Conservation (phyloP, 148 eudicot genomes). For the Agrostemma githago region DNA sequence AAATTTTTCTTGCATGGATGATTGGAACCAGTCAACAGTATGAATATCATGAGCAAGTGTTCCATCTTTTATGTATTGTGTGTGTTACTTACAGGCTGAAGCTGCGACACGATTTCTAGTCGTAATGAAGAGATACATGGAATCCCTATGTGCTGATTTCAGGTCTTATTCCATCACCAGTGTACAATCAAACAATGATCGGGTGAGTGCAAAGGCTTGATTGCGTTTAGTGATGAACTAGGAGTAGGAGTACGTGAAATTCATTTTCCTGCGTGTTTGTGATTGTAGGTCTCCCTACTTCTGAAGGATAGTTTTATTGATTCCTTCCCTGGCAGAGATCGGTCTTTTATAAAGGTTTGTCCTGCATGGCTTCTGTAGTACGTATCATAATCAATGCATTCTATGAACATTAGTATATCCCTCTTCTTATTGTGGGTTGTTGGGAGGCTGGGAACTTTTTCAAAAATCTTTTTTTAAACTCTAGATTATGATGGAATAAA, state of each 20-base stretch:
- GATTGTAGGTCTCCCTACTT: conserved; percentile 77
- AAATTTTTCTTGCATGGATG: no score
- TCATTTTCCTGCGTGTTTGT: conserved; percentile 6
- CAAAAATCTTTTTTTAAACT: not conserved
- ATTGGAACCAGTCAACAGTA: no score
- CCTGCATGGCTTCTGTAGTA: not conserved
- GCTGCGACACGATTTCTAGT: conserved; percentile 62
- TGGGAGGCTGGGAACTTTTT: not conserved
- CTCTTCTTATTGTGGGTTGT: not conserved
- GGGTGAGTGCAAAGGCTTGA: conserved; percentile 41
- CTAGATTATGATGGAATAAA: not conserved
- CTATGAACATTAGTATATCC: no score
- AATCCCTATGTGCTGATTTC: conserved; percentile 74
- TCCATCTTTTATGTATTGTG: not conserved
- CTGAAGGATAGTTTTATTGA: conserved; percentile 88
- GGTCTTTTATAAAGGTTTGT: conserved; percentile 70
- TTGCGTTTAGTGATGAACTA: not conserved
- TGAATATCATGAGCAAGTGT: not conserved
- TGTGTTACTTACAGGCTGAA: conserved; percentile 55
- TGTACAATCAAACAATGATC: conserved; percentile 80
- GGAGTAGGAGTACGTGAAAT: not conserved
- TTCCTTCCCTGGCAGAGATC: conserved; percentile 73
- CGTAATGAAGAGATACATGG: conserved; percentile 69
- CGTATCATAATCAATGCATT: no score
- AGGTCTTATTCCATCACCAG: conserved; percentile 84